Conservation (phyloP, 139 green algal species). For the Cymbomonas tetramitiformis region DNA sequence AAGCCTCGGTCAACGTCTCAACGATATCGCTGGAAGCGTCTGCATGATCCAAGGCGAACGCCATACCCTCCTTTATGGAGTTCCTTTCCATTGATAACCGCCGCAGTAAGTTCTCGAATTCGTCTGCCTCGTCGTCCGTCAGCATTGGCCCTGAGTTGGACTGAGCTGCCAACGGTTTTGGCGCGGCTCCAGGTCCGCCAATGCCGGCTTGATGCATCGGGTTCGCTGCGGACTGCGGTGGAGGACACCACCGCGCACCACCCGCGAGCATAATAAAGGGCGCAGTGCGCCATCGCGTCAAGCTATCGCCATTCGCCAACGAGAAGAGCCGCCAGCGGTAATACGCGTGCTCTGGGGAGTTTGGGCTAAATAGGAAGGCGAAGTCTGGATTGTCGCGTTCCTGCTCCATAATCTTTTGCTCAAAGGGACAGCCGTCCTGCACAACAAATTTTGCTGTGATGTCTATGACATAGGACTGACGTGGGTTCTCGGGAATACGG, state of each 20-base stretch:
- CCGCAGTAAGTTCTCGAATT: constrained; percentile 75
- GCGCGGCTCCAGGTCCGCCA: no score
- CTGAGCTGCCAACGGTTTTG: no score
- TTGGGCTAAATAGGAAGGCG: constrained; percentile 71
- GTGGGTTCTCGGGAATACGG: constrained; percentile 43
- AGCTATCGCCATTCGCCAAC: constrained; percentile 53
- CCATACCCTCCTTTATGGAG: constrained; percentile 65
- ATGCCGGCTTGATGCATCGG: no score
- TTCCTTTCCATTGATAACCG: constrained; percentile 48
- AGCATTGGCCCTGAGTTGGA: no score
- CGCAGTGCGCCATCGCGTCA: constrained; percentile 68
- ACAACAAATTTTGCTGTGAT: constrained; percentile 70
- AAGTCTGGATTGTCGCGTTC: constrained; percentile 65
- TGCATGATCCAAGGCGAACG: constrained; percentile 78
- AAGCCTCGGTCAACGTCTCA: constrained; percentile 59
- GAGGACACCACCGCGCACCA: constrained; percentile 37
- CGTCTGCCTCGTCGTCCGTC: constrained; percentile 25
- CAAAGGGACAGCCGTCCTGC: constrained; percentile 57
- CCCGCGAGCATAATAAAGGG: constrained; percentile 81
- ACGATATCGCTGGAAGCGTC: constrained; percentile 64
- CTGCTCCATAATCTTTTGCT: constrained; percentile 67
- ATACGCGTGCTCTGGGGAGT: constrained; percentile 66
- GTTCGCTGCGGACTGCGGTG: not conserved
- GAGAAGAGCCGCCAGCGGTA: constrained; percentile 74
- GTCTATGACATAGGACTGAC: constrained; percentile 74